phyloP scores from a whole-genome alignment of 192 early-diverging fungal genomes.

The Backusella tarrabulga region DNA sequence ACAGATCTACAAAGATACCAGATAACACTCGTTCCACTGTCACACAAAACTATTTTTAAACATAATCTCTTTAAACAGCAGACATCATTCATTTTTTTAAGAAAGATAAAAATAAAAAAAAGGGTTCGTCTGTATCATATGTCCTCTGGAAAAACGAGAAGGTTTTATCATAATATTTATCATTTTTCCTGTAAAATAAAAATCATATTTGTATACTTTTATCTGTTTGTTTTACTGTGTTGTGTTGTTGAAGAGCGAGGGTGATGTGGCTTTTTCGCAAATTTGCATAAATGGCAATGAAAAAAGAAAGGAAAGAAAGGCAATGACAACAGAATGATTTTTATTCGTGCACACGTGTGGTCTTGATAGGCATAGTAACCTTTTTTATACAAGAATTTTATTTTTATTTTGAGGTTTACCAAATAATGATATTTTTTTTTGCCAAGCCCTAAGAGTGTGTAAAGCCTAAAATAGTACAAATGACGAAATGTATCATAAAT shows the following conservation, averaged over 20 bases:
- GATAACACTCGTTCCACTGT: not conserved
- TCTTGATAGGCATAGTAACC: not conserved
- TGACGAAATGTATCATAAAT: not conserved
- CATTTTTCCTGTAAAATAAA: not conserved
- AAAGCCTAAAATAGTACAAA: conserved; percentile 8
- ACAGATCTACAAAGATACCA: conserved; percentile 2
- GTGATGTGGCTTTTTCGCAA: not conserved
- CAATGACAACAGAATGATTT: not conserved
- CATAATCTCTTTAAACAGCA: not conserved
- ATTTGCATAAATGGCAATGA: not conserved
- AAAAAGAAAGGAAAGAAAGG: not conserved
- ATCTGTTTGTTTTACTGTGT: not conserved
- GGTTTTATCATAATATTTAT: not conserved
- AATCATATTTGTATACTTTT: not conserved
- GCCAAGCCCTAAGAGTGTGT: not conserved
- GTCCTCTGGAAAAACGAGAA: not conserved
- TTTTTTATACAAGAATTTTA: not conserved
- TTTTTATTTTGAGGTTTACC: not conserved
- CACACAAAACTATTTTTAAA: not conserved
- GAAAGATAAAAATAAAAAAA: not conserved
- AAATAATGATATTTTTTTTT: not conserved
- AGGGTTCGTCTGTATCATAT: not conserved
- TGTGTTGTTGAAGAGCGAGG: not conserved
- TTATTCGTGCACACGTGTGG: not conserved
- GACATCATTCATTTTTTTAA: not conserved